phyloP scores from a whole-genome alignment of 2,329 filamentous ascomycete genomes.

The Keithomyces neogunnii region DNA sequence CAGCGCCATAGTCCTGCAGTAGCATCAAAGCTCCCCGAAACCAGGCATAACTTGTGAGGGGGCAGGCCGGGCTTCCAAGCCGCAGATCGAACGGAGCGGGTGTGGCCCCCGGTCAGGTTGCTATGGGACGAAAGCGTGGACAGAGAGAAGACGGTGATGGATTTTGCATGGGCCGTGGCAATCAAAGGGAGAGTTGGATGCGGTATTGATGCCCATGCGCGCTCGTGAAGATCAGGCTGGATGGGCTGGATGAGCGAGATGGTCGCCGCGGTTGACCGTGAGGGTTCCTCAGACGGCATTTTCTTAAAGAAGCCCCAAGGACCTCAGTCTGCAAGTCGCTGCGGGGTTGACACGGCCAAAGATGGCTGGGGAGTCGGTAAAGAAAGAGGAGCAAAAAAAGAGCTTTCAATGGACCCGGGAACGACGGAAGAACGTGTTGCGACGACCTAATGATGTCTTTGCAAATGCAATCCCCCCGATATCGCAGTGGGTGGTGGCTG shows the following conservation, averaged over 20 bases:
- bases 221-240: slow-evolving; percentile 52
- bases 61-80: slow-evolving; percentile 76
- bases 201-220: slow-evolving; percentile 78
- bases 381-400: background rate
- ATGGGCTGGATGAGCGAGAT: slow-evolving; percentile 37
- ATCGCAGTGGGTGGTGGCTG: background rate
- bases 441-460: too few relatives aligned
- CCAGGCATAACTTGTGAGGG: slow-evolving; percentile 62
- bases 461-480: background rate
- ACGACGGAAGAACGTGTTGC: background rate
- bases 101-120: slow-evolving; percentile 77
- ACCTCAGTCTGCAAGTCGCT: background rate
- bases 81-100: slow-evolving; percentile 75
- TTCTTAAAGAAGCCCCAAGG: background rate
- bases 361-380: background rate
- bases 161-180: slow-evolving; percentile 81
- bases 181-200: slow-evolving; percentile 83
- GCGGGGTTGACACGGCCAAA: background rate
- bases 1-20: slow-evolving; percentile 79
- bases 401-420: background rate
- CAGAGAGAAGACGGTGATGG: slow-evolving; percentile 83
- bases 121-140: slow-evolving; percentile 71
- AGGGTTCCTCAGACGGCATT: slow-evolving; percentile 2
- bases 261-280: background rate
- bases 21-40: slow-evolving; percentile 89